Base-by-base conservation (phyloP, 2,329 filamentous ascomycete genomes). In the Alternaria hordeiaustralica region DNA sequence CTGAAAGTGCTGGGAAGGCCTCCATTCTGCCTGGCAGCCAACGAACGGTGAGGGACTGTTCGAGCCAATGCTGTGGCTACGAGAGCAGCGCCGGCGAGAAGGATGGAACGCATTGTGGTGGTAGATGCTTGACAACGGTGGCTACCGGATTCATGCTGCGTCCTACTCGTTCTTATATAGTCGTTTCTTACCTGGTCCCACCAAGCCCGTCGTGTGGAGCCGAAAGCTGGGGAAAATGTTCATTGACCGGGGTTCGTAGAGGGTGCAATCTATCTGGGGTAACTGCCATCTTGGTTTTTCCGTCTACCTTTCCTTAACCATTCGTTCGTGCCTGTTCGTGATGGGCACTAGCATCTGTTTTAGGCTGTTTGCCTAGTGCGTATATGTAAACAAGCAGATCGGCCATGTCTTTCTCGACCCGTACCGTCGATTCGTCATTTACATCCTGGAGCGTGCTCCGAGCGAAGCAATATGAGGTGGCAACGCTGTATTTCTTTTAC, bases 1-100 rank as follows among this genome's bases (percentile, higher is more conserved):
- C 65, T 68, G 61, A 78, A 78, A 43, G 58, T 74, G 47, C 54
- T 72, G 7, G 76, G 74, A 9, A 76, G 68, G 7, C 46, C 50
- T 28, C 55, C 57, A 41, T 50, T 58, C 28, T 61, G 57, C 18
- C 61, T 56, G n/a, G 58, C 12, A 12, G 21, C n/a, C 18, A 65
- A 10, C n/a, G 54, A 13, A 25, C 41, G 36, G 20, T 28, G 21
- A 5, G 44, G 57, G 8, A 62, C 21, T 58, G 53, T 64, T 55
- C 63, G 59, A 21, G 69, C 63, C 7, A 64, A 51, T 33, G 47
- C 67, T 5, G 58, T 53, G 36, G 67, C 63, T 15, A 57, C 63
- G n/a, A 69, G 49, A 12, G 61, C 60, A 43, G 63, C 55, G 28
- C 47, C 47, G 11, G 55, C 44, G 12, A 68, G 13, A 8, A 65